Evolutionary conservation across 805 yeast genomes (phyloP).

Genomic region (Kregervanrija delftensis): DNA sequence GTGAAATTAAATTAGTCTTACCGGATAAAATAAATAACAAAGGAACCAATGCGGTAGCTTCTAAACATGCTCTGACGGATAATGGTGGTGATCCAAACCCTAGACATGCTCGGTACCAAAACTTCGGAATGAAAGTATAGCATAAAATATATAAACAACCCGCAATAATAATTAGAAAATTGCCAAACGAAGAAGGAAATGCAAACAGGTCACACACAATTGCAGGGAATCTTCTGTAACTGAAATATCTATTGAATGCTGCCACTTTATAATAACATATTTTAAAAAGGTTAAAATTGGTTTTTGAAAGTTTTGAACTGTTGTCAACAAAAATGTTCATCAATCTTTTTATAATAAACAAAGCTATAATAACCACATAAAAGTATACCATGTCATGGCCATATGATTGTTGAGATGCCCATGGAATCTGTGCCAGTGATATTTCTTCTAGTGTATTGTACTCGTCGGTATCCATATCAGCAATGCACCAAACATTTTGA

Average conservation of each 20-base stretch:
- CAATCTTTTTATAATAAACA: slow-evolving; percentile 27
- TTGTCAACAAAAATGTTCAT: slow-evolving; percentile 15
- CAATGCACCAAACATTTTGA: slow-evolving; percentile 15
- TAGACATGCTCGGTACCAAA: slow-evolving; percentile 43
- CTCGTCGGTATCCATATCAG: slow-evolving; percentile 13
- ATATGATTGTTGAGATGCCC: slow-evolving; percentile 27
- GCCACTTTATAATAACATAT: slow-evolving; percentile 14
- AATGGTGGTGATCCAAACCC: slow-evolving; percentile 58
- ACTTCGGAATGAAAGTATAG: slow-evolving; percentile 36
- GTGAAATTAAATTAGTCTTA: slow-evolving; percentile 42
- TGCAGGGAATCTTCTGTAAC: slow-evolving; percentile 28
- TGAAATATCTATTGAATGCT: slow-evolving; percentile 25
- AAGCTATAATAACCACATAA: slow-evolving; percentile 30
- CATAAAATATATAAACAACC: slow-evolving; percentile 30
- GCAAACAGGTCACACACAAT: slow-evolving; percentile 30
- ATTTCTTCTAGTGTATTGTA: slow-evolving; percentile 16
- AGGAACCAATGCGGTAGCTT: slow-evolving; percentile 45
- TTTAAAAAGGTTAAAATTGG: slow-evolving; percentile 3
- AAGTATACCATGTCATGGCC: slow-evolving; percentile 35
- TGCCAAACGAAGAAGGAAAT: slow-evolving; percentile 31
- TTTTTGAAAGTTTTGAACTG: slow-evolving; percentile 1
- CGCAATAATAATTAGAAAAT: slow-evolving; percentile 26
- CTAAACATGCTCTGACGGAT: slow-evolving; percentile 45
- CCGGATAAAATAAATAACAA: slow-evolving; percentile 45
- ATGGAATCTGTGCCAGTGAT: slow-evolving; percentile 27